Evolutionary conservation across 176 grass and related monocot genomes (phyloP).

Genomic region (Cymbopogon citratus): DNA sequence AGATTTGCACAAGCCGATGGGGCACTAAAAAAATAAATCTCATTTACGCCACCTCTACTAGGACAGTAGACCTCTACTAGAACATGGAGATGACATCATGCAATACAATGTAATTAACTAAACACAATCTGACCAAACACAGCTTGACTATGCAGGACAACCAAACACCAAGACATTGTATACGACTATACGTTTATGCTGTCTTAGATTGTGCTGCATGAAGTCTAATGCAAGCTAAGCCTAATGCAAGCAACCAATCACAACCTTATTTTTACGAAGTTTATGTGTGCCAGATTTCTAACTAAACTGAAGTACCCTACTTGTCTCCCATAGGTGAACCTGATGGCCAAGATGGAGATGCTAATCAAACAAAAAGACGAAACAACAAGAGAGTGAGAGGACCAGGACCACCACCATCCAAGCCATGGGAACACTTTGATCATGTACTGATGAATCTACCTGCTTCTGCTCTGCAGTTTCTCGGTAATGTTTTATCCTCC

Average conservation of each 20-base stretch:
- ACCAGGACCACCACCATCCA: conserved; percentile 34
- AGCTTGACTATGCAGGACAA: background rate
- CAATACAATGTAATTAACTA: background rate
- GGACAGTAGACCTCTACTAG: background rate
- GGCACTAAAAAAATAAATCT: background rate
- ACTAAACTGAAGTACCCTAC: background rate
- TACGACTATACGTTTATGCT: background rate
- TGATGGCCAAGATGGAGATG: conserved; percentile 31
- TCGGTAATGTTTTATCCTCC: conserved; percentile 46
- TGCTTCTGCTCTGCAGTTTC: conserved; percentile 85
- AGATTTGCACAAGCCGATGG: background rate
- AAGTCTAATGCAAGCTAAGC: background rate
- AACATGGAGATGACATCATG: background rate
- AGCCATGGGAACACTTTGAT: conserved; percentile 71
- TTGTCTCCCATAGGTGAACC: conserved; percentile 30
- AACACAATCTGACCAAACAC: background rate
- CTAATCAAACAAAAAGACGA: conserved; percentile 47
- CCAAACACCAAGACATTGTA: background rate
- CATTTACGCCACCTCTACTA: background rate
- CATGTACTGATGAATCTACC: conserved; percentile 97
- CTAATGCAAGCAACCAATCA: background rate
- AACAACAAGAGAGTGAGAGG: conserved; percentile 72
- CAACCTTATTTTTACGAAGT: background rate
- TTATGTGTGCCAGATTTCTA: background rate
- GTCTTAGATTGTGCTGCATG: background rate